Base-by-base conservation (phyloP, 2,329 filamentous ascomycete genomes). In the Paracamarosporium sp. region DNA sequence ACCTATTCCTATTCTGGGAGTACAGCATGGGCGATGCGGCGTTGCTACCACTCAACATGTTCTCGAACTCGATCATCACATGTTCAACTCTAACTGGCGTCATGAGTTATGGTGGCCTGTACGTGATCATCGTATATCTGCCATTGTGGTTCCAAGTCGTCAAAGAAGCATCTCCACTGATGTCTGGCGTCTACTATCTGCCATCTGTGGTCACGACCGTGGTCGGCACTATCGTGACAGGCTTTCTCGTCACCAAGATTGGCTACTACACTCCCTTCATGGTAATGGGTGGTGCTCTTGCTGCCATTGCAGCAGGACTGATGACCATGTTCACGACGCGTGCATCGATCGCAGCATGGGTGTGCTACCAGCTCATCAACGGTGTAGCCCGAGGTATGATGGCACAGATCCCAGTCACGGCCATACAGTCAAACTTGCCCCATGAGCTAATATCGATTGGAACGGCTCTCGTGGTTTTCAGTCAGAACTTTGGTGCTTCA, bases 111-210 rank as follows among this genome's bases (percentile, higher is more conserved):
- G 77, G 78, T 9, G 48, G 58, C 12, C 79, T 74, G 53, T 74
- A 79, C 55, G 24, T 79, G 13, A 48, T 76, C 1, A 61, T 81
- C 13, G 82, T 81, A 66, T 82, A 80, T 60, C 69, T 82, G 1
- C 80, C 80, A 7, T 78, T 83, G 35, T 83, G 81, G 63, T 83
- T 84, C 68, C 81, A 84, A 65, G 69, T 72, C 0, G 72, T 81
- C 6, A 61, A 67, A 20, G 69, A 70, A 41, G 67, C 70, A 11
- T 72, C 62, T 8, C 70, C 81, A 0, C 66, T 72, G 9, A 53
- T 66, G 25, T 78, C 73, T 1, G 81, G 80, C 7, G 69, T 83
- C n/a, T 66, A 73, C 40, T 81, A 79, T 51, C 61, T 82, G 12
- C 76, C 80, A 15, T 63, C 81, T 17, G 73, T 82, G 2, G 55